A percentile compares a stretch with the other conserved stretches of the same genome.
Conservation (phyloP, 2,329 filamentous ascomycete genomes). For the Botrytis cinerea region DNA sequence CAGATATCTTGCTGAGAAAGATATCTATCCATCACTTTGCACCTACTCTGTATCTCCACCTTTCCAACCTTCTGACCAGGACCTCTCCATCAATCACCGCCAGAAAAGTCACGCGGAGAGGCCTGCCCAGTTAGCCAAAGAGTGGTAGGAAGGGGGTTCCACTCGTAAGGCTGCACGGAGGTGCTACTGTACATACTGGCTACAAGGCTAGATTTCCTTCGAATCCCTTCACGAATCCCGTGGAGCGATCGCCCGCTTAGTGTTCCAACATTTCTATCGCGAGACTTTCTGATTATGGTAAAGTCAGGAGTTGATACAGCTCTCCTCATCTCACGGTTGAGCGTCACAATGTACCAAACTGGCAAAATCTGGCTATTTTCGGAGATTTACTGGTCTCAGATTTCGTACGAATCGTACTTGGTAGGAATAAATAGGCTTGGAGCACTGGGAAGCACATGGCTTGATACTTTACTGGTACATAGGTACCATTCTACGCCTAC, state of each 20-base stretch:
- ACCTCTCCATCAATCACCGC: constrained; percentile 1
- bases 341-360: constrained; percentile 5
- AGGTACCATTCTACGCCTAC: background rate
- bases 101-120: constrained; percentile 16
- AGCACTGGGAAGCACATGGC: background rate
- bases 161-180: constrained; percentile 27
- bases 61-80: constrained; percentile 19
- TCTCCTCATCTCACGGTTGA: constrained; percentile 20
- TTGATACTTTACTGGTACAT: background rate
- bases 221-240: constrained; percentile 10
- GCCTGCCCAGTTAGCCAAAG: background rate
- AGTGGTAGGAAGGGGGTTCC: constrained; percentile 17
- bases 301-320: constrained; percentile 21
- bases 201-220: constrained; percentile 23
- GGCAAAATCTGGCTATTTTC: constrained; percentile 4
- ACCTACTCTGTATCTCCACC: constrained; percentile 9
- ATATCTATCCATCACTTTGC: background rate
- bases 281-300: constrained; percentile 21
- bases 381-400: background rate
- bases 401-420: background rate
- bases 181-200: constrained; percentile 4
- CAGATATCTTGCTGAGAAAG: background rate
- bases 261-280: background rate
- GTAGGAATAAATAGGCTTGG: background rate
- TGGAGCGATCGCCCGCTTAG: constrained; percentile 24